Conservation (phyloP, 257 asterid species). For the Nicotiana tabacum region DNA sequence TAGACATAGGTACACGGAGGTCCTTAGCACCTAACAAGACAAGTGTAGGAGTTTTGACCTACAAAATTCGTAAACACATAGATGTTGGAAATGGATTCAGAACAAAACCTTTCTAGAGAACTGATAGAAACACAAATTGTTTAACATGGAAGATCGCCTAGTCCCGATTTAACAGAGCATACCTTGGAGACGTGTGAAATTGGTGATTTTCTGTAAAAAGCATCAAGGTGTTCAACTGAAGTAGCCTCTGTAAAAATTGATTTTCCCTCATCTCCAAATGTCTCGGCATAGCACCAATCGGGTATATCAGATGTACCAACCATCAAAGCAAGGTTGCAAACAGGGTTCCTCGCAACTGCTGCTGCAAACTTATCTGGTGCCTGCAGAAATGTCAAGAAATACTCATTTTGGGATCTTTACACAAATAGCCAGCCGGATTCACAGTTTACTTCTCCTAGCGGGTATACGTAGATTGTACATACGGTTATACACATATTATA, state of each 20-base stretch:
- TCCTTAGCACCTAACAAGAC: slow-evolving; percentile 86
- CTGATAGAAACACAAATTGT: neutral
- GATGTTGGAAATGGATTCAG: neutral
- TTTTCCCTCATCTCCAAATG: slow-evolving; percentile 63
- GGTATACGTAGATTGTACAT: too few relatives aligned
- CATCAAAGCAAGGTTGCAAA: slow-evolving; percentile 91
- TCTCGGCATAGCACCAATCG: slow-evolving; percentile 79
- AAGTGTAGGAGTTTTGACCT: slow-evolving; percentile 89
- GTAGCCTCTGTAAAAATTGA: slow-evolving; percentile 64
- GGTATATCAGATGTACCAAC: slow-evolving; percentile 92
- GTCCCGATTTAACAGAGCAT: slow-evolving; percentile 1
- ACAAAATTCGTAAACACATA: slow-evolving; percentile 16
- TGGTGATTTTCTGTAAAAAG: slow-evolving; percentile 11
- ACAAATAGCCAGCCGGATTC: too few relatives aligned
- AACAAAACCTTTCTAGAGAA: neutral
- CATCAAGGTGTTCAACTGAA: slow-evolving; percentile 62
- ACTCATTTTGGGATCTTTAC: too few relatives aligned
- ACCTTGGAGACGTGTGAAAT: slow-evolving; percentile 77
- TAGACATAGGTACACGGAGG: slow-evolving; percentile 83
- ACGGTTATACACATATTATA: too few relatives aligned
- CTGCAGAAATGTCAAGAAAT: slow-evolving; percentile 26
- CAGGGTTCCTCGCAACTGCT: slow-evolving; percentile 94
- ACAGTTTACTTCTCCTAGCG: too few relatives aligned
- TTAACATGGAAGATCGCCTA: neutral
- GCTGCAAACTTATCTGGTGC: slow-evolving; percentile 86